A percentile compares a stretch with the other conserved stretches of the same genome.
phyloP scores from a whole-genome alignment of 129 eudicot species.

The Flaveria linearis region DNA sequence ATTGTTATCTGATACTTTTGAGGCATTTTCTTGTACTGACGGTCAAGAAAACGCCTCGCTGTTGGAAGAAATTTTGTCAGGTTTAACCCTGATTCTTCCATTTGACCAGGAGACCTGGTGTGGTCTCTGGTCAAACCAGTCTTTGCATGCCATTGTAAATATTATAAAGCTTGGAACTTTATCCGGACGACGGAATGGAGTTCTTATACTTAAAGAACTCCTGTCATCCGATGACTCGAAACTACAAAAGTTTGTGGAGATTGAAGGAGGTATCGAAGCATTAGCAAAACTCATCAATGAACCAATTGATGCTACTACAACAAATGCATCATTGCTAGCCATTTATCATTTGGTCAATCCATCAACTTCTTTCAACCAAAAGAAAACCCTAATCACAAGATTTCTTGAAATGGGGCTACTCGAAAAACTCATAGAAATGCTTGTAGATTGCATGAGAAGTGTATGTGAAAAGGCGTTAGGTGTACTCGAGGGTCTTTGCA shows the following conservation, averaged over 20 bases:
- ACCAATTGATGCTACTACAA: constrained; percentile 52
- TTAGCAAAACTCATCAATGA: constrained; percentile 44
- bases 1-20: constrained; percentile 40
- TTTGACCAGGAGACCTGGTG: constrained; percentile 40
- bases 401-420: constrained; percentile 42
- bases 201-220: constrained; percentile 40
- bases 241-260: constrained; percentile 24
- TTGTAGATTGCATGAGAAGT: constrained; percentile 48
- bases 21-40: constrained; percentile 37
- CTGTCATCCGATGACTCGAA: constrained; percentile 35
- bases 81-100: constrained; percentile 39
- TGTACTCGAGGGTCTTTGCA: constrained; percentile 52
- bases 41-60: constrained; percentile 30
- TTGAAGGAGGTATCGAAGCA: constrained; percentile 51
- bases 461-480: constrained; percentile 55
- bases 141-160: constrained; percentile 41
- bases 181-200: constrained; percentile 46
- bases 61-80: constrained; percentile 50
- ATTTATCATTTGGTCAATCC: constrained; percentile 55
- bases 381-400: constrained; percentile 24
- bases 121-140: constrained; percentile 40
- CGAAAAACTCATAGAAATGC: constrained; percentile 51
- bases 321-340: constrained; percentile 51
- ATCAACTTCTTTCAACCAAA: constrained; percentile 28
- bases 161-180: constrained; percentile 40